Conservation (phyloP, 169 alveolate genomes). For the Plasmodium gonderi region DNA sequence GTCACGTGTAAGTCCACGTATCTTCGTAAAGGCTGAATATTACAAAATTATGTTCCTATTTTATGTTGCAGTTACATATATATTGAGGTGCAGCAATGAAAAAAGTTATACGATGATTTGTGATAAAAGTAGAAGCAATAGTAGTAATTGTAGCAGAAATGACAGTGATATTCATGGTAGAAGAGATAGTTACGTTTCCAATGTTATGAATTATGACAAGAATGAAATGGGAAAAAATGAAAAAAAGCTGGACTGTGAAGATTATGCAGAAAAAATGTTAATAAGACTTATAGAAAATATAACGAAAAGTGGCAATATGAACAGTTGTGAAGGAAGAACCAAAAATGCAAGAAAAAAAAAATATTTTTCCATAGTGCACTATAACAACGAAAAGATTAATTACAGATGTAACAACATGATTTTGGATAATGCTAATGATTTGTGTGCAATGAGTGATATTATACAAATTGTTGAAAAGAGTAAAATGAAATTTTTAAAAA, state of each 20-base stretch:
- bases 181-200: neutral
- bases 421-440: slow-evolving; percentile 36
- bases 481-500: slow-evolving; percentile 53
- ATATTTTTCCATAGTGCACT: slow-evolving; percentile 24
- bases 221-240: neutral
- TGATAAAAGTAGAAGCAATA: neutral
- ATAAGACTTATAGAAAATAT: neutral
- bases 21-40: slow-evolving; percentile 22
- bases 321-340: neutral
- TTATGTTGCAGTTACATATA: neutral
- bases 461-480: slow-evolving; percentile 52
- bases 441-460: slow-evolving; percentile 15
- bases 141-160: neutral
- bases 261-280: neutral
- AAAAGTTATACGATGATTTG: neutral
- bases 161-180: neutral
- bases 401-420: slow-evolving; percentile 60
- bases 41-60: slow-evolving; percentile 24
- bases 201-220: neutral
- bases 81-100: neutral
- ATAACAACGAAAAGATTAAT: slow-evolving; percentile 12
- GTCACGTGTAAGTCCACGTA: neutral
- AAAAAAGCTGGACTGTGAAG: neutral
- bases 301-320: neutral
- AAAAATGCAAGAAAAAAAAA: neutral